Conservation (phyloP, 768 basidiomycete genomes). For the Lenzites betulinus region DNA sequence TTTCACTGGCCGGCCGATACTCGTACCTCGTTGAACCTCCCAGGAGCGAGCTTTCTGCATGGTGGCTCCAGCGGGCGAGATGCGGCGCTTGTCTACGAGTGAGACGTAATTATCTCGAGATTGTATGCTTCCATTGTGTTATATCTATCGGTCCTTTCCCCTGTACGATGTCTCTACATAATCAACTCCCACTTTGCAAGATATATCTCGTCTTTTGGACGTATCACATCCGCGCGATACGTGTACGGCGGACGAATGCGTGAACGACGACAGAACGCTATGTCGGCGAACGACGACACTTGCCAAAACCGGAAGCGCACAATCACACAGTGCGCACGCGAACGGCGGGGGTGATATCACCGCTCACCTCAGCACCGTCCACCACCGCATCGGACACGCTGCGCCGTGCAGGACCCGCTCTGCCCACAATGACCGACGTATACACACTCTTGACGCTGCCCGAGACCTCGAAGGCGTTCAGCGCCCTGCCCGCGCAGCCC, state of each 20-base stretch:
- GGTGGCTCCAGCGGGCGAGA: too few species aligned
- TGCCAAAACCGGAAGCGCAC: constrained; percentile 10
- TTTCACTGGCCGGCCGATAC: too few species aligned
- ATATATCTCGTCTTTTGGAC: background rate
- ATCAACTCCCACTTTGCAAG: background rate
- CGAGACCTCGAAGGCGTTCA: constrained; percentile 27
- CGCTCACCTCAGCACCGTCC: background rate
- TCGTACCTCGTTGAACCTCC: too few species aligned
- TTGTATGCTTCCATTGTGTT: background rate
- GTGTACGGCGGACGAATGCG: background rate
- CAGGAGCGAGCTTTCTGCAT: too few species aligned
- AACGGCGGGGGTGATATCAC: constrained; percentile 8
- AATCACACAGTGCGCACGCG: constrained; percentile 1
- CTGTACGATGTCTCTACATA: background rate
- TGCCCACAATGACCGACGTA: constrained; percentile 24
- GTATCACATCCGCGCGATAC: background rate
- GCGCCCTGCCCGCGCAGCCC: constrained; percentile 17
- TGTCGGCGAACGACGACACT: constrained; percentile 4
- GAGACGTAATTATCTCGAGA: too few species aligned
- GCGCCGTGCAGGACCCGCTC: too few species aligned
- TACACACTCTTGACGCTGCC: constrained; percentile 29
- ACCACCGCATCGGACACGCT: background rate
- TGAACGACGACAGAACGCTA: background rate
- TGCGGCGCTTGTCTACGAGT: too few species aligned
- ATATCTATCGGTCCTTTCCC: background rate